Percentiles rank a stretch among this genome's conserved stretches.
Evolutionary conservation across 306 rosid species (phyloP).

Genomic region (Vigna unguiculata): DNA sequence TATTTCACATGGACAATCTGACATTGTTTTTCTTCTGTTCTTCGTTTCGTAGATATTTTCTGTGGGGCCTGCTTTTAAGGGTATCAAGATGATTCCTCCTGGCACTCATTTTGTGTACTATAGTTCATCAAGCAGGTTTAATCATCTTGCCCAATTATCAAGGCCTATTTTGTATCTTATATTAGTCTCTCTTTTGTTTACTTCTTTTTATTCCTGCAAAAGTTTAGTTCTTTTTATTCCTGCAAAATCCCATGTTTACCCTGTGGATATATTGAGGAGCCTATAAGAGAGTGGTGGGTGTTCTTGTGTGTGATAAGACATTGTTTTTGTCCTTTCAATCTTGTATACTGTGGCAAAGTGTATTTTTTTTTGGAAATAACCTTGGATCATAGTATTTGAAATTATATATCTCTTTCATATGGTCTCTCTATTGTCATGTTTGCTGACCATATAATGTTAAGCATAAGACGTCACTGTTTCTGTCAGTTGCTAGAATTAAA

Average conservation of each 20-base stretch:
- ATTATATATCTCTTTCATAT: not conserved
- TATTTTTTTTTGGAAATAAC: constrained; percentile 1
- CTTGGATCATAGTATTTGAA: constrained; percentile 21
- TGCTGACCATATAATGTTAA: constrained; percentile 1
- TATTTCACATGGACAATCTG: constrained; percentile 3
- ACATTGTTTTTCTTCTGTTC: constrained; percentile 19
- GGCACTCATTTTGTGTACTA: constrained; percentile 89
- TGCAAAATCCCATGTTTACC: not conserved
- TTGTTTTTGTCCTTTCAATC: constrained; percentile 24
- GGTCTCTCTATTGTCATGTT: not conserved
- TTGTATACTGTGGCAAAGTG: constrained; percentile 1
- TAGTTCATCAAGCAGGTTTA: constrained; percentile 86
- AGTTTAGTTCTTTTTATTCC: constrained; percentile 22
- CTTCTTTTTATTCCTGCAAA: constrained; percentile 32
- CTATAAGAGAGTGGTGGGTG: constrained; percentile 5
- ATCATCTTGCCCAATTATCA: constrained; percentile 26
- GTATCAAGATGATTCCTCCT: constrained; percentile 94
- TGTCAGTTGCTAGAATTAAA: constrained; percentile 3
- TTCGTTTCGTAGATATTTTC: constrained; percentile 60
- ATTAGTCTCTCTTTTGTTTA: constrained; percentile 6
- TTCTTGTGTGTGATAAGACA: not conserved
- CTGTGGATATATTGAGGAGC: not conserved
- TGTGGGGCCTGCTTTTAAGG: constrained; percentile 86
- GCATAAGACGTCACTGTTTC: constrained; percentile 16
- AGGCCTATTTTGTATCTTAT: not conserved